phyloP scores from a whole-genome alignment of 208 protist species.

The Polymyxa betae region DNA sequence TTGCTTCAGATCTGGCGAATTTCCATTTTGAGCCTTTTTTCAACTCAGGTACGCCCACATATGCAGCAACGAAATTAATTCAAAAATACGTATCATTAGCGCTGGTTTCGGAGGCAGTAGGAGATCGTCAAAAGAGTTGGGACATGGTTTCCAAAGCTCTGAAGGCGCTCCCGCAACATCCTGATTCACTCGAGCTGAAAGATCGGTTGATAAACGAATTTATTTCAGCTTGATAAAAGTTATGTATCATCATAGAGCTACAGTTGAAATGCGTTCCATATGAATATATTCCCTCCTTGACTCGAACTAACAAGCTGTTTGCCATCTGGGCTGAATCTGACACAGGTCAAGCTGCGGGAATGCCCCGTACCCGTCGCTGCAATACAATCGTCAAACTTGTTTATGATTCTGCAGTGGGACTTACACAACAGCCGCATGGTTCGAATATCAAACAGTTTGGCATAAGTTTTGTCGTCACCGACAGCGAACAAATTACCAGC shows the following conservation, averaged over 20 bases:
- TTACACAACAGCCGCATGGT: constrained; percentile 51
- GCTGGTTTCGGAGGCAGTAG: not conserved
- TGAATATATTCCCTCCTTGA: constrained; percentile 63
- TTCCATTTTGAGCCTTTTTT: constrained; percentile 86
- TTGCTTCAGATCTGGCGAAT: constrained; percentile 76
- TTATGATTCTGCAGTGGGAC: not conserved
- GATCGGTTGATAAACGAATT: constrained; percentile 11
- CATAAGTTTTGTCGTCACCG: constrained; percentile 64
- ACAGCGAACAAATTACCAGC: constrained; percentile 61
- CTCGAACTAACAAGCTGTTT: constrained; percentile 67
- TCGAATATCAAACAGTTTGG: constrained; percentile 65
- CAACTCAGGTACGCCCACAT: constrained; percentile 80
- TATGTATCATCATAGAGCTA: not conserved
- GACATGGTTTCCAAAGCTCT: constrained; percentile 54
- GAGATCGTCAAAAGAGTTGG: constrained; percentile 43
- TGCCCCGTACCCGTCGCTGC: constrained; percentile 60
- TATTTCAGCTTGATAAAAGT: not conserved
- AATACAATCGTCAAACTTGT: not conserved
- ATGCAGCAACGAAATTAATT: not conserved
- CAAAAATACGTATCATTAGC: constrained; percentile 20
- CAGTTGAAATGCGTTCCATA: constrained; percentile 68
- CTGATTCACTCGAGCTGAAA: constrained; percentile 30
- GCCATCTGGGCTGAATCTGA: constrained; percentile 69
- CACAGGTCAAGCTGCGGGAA: constrained; percentile 51
- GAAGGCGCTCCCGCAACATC: constrained; percentile 52